These are phyloP conservation scores for Cladobotryum mycophilum DNA, from an alignment of 2,329 filamentous ascomycete species.

Conservation along the genomic window DNA sequence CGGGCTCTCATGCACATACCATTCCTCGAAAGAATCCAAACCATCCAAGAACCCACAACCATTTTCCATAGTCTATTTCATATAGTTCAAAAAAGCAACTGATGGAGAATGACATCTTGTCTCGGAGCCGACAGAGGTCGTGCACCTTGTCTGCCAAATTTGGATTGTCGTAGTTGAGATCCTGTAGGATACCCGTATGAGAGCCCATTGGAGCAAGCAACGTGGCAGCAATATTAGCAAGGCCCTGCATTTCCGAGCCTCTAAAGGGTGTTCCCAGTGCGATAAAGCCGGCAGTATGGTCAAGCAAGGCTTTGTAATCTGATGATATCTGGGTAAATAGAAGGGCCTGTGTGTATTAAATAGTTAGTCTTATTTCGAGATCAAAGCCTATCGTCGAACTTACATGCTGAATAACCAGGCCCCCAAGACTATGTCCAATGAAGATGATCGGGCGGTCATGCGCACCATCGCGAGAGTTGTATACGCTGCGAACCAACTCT, in stretches of 20 bases:
- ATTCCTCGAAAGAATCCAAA: conserved; percentile 1
- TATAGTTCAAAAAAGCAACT: conserved; percentile 13
- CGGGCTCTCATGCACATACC: no score
- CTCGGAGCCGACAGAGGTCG: conserved; percentile 12
- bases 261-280: no score
- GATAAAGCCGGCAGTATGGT: no score
- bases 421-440: no score
- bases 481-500: conserved; percentile 14
- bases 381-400: no score
- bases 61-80: conserved; percentile 13
- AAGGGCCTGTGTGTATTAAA: no score
- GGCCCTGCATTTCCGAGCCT: neutral
- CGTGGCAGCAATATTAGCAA: conserved; percentile 5
- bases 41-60: conserved; percentile 5
- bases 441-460: no score
- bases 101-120: conserved; percentile 3
- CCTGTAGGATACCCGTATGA: conserved; percentile 12
- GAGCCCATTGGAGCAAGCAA: conserved; percentile 12
- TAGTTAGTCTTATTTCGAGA: no score
- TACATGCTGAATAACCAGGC: no score
- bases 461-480: neutral
- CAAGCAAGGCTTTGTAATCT: no score
- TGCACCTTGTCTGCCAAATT: conserved; percentile 15
- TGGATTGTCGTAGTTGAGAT: conserved; percentile 11
- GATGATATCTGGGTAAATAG: no score